phyloP scores from a whole-genome alignment of 139 green algal species.

The Tetraselmis striata region DNA sequence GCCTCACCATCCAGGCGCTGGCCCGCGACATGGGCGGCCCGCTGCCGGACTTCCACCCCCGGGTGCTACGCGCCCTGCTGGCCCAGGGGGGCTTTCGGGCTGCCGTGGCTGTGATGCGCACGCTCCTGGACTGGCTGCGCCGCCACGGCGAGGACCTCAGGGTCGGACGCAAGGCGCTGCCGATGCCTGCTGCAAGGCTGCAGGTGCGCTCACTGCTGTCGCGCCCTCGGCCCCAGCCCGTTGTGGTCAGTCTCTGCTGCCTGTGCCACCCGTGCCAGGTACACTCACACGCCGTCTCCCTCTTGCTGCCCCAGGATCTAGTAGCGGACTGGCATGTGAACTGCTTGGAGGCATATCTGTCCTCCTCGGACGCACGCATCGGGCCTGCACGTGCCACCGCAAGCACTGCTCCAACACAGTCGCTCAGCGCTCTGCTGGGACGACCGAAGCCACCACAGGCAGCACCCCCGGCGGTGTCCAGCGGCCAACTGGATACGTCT shows the following conservation, averaged over 20 bases:
- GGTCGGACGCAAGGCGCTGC: not conserved
- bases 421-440: not conserved
- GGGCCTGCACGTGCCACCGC: not conserved
- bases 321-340: not conserved
- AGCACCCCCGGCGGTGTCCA: too few species aligned
- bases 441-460: not conserved
- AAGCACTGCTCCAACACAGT: not conserved
- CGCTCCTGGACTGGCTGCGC: slow-evolving; percentile 22
- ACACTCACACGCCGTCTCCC: too few species aligned
- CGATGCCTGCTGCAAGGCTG: not conserved
- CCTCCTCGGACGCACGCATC: not conserved
- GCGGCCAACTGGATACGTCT: too few species aligned
- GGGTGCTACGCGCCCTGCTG: slow-evolving; percentile 19
- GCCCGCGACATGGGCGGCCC: not conserved
- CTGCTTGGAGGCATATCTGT: not conserved
- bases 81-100: slow-evolving; percentile 19
- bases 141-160: not conserved
- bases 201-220: not conserved
- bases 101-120: slow-evolving; percentile 18
- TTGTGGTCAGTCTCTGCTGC: too few species aligned
- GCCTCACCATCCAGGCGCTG: not conserved
- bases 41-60: slow-evolving; percentile 32
- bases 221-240: too few species aligned
- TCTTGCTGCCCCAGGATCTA: not conserved
- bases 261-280: too few species aligned